Base-by-base conservation (phyloP, 192 early-diverging fungal genomes). In the Coemansia sp. region DNA sequence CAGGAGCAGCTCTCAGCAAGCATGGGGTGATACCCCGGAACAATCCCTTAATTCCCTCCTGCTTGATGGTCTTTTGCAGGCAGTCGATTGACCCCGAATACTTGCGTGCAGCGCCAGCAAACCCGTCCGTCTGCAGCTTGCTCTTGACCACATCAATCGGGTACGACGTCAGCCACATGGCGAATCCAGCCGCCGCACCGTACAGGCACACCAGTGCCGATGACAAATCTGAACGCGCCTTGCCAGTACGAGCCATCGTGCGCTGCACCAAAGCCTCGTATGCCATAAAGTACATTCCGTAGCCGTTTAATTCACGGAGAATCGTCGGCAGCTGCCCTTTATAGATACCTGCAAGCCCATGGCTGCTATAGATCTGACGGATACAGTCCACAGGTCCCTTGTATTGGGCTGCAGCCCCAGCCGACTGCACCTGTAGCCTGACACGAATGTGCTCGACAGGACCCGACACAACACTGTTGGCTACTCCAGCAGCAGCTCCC, bases 371-470 rank as follows among this genome's bases (percentile, higher is more conserved):
- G 31, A 96, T 89, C 68, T 96, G 82, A 11, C 79, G 67, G 50
- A 94, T 83, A 53, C 88, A 89, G 78, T 98, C 94, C 16, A 86
- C 57, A 3, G 96, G 96, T 0, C 96, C 88, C 44, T 68, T 72
- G 68, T 82, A 88, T 43, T 70, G 72, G 8, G 74, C 76, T 3
- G 77, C 68, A 0, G 79, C 57, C 15, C 79, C 73, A 3, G 83
- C 79, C 3, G 86, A 86, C 74, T 98, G 96, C 7, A 95, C 92
- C 66, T 98, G 96, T 50, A 98, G 83, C 47, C 96, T 86, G 18
- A 89, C 94, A 57, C 96, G 83, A 61, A 98, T 89, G 57, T 98
- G 96, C 74, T 98, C 96, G 28, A 98, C 93, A 5, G 96, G 96
- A 1, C 94, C 86, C 7, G 86, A 93, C 2, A 98, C 78, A 13